Evolutionary conservation across 768 basidiomycete genomes (phyloP).

Genomic region (Trametes coccinea): DNA sequence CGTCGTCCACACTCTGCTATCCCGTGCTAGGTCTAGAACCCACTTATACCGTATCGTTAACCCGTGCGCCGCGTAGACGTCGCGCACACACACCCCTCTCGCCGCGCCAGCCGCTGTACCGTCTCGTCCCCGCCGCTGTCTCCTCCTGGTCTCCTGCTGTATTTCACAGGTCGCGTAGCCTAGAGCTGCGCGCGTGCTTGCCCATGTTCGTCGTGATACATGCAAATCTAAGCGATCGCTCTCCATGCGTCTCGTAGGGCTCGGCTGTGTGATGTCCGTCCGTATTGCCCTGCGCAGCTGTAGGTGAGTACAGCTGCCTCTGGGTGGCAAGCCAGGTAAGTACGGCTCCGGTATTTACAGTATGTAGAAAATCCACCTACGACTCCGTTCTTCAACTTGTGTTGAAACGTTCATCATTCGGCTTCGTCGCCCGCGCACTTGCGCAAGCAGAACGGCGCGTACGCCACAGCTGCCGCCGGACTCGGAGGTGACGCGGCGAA

Average conservation of each 20-base stretch:
- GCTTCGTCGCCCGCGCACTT: no score
- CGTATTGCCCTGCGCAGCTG: no score
- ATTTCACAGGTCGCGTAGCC: neutral
- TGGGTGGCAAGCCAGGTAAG: neutral
- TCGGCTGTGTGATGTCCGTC: no score
- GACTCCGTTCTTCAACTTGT: no score
- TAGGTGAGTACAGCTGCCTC: no score
- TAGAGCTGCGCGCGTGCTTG: neutral
- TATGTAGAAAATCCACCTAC: no score
- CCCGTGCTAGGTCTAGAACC: neutral
- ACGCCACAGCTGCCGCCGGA: no score
- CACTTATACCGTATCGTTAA: neutral
- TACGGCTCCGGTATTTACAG: no score
- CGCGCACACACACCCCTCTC: neutral
- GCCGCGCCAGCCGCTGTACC: constrained; percentile 5
- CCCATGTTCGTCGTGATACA: neutral
- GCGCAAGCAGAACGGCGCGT: no score
- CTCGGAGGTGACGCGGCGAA: no score
- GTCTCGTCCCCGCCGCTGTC: neutral
- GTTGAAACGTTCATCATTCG: no score
- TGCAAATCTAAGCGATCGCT: neutral
- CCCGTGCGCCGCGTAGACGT: neutral
- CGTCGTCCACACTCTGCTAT: neutral
- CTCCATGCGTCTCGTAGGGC: no score
- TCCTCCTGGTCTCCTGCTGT: neutral